Base-by-base conservation (phyloP, 2,329 filamentous ascomycete species). In the Alternaria panax region DNA sequence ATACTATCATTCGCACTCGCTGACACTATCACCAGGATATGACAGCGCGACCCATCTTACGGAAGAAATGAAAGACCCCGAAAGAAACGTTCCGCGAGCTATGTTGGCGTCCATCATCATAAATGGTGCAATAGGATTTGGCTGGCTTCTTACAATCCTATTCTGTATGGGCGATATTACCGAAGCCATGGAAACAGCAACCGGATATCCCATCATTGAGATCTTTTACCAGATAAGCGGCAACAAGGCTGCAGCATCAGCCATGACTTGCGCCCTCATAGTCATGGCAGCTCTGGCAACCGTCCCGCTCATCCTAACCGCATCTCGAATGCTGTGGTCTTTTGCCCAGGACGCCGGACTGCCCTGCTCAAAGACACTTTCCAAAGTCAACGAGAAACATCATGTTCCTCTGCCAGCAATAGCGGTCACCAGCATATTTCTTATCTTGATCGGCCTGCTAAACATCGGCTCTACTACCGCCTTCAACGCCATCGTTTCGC, bases 61-160 rank as follows among this genome's bases (percentile, higher is more conserved):
- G 20, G 54, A 52, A 43, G 54, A 57, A 22, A 57, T 57, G 11
- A 22, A 25, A 9, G 48, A 57, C 22, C 47, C 47, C 5, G 54
- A 42, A 14, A 28, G 38, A 7, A 57, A 57, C 24, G 47, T 57
- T 3, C 47, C 47, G n/a, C 48, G 47, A 43, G 54, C 41, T 22
- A 54, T 58, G 42, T 18, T 42, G 20, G 56, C 36, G 22, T 59
- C 57, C 11, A 61, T 65, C 25, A 34, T 76, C n/a, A 60, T 75
- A 41, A 79, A 79, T 53, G 74, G 73, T 18, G 27, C 65, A 6
- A 66, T 78, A 22, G 76, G 70, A 16, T 60, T 79, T 46, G 60
- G 71, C 22, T 59, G 69, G 43, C 69, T 81, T 22, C 75, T 81
- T 52, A 75, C 73, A 3, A 78, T 79, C 47, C 75, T 78, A 60